A percentile compares a stretch with the other conserved stretches of the same genome.
phyloP scores from a whole-genome alignment of 2,329 filamentous ascomycete genomes.

The Fusarium palustre region DNA sequence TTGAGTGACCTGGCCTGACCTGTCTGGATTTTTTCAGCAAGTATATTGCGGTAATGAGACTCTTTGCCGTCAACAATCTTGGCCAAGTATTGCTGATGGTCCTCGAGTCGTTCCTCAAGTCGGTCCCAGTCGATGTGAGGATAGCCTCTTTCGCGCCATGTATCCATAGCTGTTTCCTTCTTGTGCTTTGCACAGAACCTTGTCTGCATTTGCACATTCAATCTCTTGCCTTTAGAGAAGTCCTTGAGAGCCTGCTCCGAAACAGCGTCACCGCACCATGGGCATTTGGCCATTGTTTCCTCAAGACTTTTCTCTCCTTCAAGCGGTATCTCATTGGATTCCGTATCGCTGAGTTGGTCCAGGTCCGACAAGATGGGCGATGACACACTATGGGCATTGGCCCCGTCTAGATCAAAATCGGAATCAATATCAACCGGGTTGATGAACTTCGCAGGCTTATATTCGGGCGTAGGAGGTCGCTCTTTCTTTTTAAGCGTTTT shows the following conservation, averaged over 20 bases:
- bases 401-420: not conserved
- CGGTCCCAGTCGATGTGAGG: slow-evolving; percentile 76
- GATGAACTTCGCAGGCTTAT: slow-evolving; percentile 22
- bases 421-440: slow-evolving; percentile 24
- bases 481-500: not conserved
- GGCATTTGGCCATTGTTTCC: slow-evolving; percentile 61
- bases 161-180: slow-evolving; percentile 62
- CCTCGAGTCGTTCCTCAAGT: slow-evolving; percentile 68
- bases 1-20: slow-evolving; percentile 70
- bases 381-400: slow-evolving; percentile 2
- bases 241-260: slow-evolving; percentile 65
- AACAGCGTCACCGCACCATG: slow-evolving; percentile 74
- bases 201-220: slow-evolving; percentile 69
- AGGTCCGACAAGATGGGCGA: slow-evolving; percentile 32
- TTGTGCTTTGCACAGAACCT: slow-evolving; percentile 75
- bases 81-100: slow-evolving; percentile 67
- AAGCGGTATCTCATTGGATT: slow-evolving; percentile 11
- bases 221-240: slow-evolving; percentile 60
- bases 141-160: slow-evolving; percentile 68
- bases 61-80: slow-evolving; percentile 68
- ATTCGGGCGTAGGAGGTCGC: slow-evolving; percentile 1
- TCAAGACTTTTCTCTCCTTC: slow-evolving; percentile 9
- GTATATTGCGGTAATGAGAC: slow-evolving; percentile 70
- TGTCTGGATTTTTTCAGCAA: slow-evolving; percentile 66
- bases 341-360: slow-evolving; percentile 24